These are phyloP conservation scores for Aspergillus thermomutatus DNA, from an alignment of 2,329 filamentous ascomycete species.

Conservation along the genomic window DNA sequence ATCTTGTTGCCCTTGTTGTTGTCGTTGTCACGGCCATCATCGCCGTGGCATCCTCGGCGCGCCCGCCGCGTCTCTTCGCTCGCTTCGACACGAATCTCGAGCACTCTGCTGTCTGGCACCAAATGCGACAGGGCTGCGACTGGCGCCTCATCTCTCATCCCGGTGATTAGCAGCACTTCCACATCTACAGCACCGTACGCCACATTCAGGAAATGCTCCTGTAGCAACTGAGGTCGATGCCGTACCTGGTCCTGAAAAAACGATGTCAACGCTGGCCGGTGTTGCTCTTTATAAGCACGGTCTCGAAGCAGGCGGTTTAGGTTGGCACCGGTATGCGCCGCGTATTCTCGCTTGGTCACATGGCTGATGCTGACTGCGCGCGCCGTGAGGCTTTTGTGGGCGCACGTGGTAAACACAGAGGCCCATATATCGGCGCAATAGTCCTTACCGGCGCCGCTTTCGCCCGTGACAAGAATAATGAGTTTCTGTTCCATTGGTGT, in stretches of 20 bases:
- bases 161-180: constrained; percentile 60
- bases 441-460: constrained; percentile 58
- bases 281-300: constrained; percentile 61
- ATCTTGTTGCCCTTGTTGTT: constrained; percentile 12
- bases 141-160: constrained; percentile 61
- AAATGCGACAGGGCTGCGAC: constrained; percentile 54
- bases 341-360: constrained; percentile 56
- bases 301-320: constrained; percentile 48
- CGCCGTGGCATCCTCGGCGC: constrained; percentile 4
- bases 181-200: constrained; percentile 41
- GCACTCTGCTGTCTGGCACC: constrained; percentile 50
- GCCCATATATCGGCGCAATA: constrained; percentile 56
- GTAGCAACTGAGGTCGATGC: constrained; percentile 44
- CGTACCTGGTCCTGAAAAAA: constrained; percentile 51
- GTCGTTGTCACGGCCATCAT: not conserved
- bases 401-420: constrained; percentile 33
- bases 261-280: constrained; percentile 50
- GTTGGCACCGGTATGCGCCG: constrained; percentile 48
- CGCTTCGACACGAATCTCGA: constrained; percentile 53
- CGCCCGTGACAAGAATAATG: constrained; percentile 54
- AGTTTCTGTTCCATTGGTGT: constrained; percentile 39
- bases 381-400: constrained; percentile 30
- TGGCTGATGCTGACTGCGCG: constrained; percentile 56
- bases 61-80: constrained; percentile 33
- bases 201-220: constrained; percentile 51